Conservation (phyloP, 139 green algal genomes). For the Micractinium sp. region DNA sequence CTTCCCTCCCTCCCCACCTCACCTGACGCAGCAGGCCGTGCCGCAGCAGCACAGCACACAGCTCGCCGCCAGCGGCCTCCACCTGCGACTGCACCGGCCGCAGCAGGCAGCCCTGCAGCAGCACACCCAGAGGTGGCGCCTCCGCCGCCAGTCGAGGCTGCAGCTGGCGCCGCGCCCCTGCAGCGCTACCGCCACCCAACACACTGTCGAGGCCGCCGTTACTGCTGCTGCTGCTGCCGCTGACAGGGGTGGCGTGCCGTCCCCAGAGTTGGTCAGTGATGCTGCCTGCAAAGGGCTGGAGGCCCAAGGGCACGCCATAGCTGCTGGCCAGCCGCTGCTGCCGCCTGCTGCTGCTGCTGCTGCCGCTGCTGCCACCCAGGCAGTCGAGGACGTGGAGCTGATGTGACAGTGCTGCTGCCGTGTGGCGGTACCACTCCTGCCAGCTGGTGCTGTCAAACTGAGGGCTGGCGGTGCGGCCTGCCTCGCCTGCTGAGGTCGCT, state of each 20-base stretch:
- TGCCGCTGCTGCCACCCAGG: background rate
- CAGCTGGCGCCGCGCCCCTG: background rate
- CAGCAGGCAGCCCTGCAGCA: constrained; percentile 44
- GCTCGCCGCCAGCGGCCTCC: background rate
- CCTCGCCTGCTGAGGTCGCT: background rate
- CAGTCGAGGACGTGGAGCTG: constrained; percentile 1
- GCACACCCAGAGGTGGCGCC: constrained; percentile 24
- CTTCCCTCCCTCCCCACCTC: background rate
- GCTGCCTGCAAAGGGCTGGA: background rate
- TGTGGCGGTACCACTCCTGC: constrained; percentile 5
- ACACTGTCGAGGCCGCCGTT: background rate
- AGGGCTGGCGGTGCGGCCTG: background rate
- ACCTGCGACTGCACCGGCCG: constrained; percentile 37
- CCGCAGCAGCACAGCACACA: constrained; percentile 22
- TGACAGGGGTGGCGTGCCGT: background rate
- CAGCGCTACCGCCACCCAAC: background rate
- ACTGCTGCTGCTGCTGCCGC: background rate
- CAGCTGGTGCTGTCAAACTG: constrained; percentile 16
- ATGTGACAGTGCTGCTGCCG: background rate
- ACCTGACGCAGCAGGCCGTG: constrained; percentile 34
- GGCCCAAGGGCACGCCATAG: constrained; percentile 20
- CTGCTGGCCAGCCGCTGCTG: background rate
- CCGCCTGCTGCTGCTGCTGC: background rate
- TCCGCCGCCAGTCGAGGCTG: background rate
- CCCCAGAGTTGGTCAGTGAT: constrained; percentile 1